A percentile compares a stretch with the other conserved stretches of the same genome.
Evolutionary conservation across 495 filamentous ascomycete genomes (phyloP).

Genomic region (Daldinia vernicosa): DNA sequence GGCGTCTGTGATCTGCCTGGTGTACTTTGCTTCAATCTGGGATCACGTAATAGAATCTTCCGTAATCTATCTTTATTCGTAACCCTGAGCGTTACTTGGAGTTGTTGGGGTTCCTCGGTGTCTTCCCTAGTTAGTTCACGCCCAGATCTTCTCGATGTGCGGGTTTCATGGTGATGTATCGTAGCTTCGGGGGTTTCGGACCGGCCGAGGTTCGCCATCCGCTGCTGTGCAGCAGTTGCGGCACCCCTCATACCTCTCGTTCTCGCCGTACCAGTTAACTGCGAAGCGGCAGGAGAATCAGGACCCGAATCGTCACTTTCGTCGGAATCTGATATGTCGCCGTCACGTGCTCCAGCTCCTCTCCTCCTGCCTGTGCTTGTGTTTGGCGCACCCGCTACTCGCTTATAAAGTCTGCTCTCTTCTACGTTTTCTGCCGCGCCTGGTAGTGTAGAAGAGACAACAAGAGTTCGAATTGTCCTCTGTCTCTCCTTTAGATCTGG

Average conservation of each 20-base stretch:
- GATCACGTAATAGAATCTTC: constrained; percentile 61
- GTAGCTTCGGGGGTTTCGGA: constrained; percentile 88
- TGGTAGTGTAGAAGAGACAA: constrained; percentile 90
- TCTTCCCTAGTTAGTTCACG: constrained; percentile 72
- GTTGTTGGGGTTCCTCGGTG: constrained; percentile 69
- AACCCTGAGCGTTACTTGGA: constrained; percentile 79
- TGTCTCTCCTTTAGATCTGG: constrained; percentile 96
- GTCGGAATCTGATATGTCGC: constrained; percentile 86
- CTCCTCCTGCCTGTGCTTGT: constrained; percentile 63
- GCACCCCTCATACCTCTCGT: constrained; percentile 89
- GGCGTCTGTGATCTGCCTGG: constrained; percentile 55
- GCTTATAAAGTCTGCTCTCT: constrained; percentile 85
- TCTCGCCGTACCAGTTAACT: constrained; percentile 79
- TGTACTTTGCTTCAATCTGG: constrained; percentile 50
- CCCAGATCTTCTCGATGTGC: constrained; percentile 68
- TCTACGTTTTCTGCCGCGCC: constrained; percentile 82
- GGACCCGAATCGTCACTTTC: constrained; percentile 87
- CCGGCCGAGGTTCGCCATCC: constrained; percentile 78
- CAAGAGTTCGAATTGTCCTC: constrained; percentile 85
- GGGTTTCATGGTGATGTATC: constrained; percentile 73
- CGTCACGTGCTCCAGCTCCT: constrained; percentile 65
- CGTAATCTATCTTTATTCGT: constrained; percentile 65
- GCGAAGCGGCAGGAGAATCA: constrained; percentile 82
- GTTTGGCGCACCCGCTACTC: constrained; percentile 55
- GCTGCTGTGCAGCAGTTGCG: constrained; percentile 79